A percentile compares a stretch with the other conserved stretches of the same genome.
phyloP scores from a whole-genome alignment of 257 asterid genomes.

The Pogostemon cablin region DNA sequence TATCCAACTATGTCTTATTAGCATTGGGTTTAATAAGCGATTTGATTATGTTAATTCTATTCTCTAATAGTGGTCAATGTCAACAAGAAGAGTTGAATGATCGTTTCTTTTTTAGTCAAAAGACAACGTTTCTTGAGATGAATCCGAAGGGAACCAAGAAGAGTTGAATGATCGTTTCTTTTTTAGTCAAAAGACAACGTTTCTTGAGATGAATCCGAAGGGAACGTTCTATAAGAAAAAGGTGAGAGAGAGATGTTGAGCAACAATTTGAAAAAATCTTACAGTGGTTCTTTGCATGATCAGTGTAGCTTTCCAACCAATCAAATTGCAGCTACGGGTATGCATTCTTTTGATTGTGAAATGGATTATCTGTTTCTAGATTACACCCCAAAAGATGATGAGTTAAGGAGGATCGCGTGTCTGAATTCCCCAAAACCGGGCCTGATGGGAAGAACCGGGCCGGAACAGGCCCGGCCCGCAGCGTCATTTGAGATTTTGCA shows the following conservation, averaged over 20 bases:
- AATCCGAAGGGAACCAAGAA: conserved; percentile 10
- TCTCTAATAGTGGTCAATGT: neutral
- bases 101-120: neutral
- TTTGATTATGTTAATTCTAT: conserved; percentile 5
- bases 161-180: neutral
- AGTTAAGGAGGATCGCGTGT: neutral
- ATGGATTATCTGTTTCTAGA: conserved; percentile 25
- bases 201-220: conserved; percentile 7
- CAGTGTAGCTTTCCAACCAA: too few species aligned
- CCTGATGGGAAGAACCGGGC: conserved; percentile 17
- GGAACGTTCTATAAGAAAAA: too few species aligned
- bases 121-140: neutral
- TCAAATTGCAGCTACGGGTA: conserved; percentile 15
- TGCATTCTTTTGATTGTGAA: conserved; percentile 30
- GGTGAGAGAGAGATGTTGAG: conserved; percentile 13
- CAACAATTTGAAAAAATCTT: conserved; percentile 18
- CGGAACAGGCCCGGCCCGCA: conserved; percentile 18
- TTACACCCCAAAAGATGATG: conserved; percentile 32
- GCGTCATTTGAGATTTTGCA: conserved; percentile 50
- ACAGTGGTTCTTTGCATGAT: neutral
- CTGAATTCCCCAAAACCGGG: conserved; percentile 14
- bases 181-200: neutral
- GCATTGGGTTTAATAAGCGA: neutral
- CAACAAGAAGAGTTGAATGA: neutral
- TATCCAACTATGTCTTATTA: neutral